Evolutionary conservation across 2,329 filamentous ascomycete genomes (phyloP).

Genomic region (Cercospora beticola): DNA sequence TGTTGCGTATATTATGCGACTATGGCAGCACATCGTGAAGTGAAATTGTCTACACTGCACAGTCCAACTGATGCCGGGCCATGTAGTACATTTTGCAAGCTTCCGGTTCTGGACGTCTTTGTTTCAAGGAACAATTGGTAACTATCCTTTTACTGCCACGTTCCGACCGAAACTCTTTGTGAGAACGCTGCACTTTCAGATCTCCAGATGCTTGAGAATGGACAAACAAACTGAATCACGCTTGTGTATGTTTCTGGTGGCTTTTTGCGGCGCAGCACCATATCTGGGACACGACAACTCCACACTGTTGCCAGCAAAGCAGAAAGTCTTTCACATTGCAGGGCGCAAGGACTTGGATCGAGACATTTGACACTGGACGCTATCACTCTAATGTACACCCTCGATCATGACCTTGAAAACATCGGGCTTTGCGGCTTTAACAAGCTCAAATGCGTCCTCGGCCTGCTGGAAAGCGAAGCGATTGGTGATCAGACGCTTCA

Average conservation of each 20-base stretch:
- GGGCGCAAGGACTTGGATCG: not conserved
- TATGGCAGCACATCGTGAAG: constrained; percentile 46
- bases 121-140: not conserved
- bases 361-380: not conserved
- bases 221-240: not conserved
- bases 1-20: constrained; percentile 43
- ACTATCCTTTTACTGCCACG: not conserved
- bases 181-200: not conserved
- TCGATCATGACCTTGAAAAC: constrained; percentile 50
- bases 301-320: not conserved
- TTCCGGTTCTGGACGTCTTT: constrained; percentile 2
- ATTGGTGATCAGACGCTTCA: constrained; percentile 44
- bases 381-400: constrained; percentile 37
- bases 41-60: not conserved
- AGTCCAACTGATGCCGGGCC: not conserved
- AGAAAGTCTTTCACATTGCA: not conserved
- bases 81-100: not conserved
- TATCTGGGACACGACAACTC: not conserved
- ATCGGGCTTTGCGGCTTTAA: constrained; percentile 40
- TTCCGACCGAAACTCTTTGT: not conserved
- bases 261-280: not conserved
- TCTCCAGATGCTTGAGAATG: not conserved
- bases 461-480: constrained; percentile 48
- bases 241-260: not conserved
- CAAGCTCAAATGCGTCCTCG: constrained; percentile 50